These are phyloP conservation scores for Botrytis paeoniae DNA, from an alignment of 2,329 filamentous ascomycete genomes.

Conservation along the genomic window DNA sequence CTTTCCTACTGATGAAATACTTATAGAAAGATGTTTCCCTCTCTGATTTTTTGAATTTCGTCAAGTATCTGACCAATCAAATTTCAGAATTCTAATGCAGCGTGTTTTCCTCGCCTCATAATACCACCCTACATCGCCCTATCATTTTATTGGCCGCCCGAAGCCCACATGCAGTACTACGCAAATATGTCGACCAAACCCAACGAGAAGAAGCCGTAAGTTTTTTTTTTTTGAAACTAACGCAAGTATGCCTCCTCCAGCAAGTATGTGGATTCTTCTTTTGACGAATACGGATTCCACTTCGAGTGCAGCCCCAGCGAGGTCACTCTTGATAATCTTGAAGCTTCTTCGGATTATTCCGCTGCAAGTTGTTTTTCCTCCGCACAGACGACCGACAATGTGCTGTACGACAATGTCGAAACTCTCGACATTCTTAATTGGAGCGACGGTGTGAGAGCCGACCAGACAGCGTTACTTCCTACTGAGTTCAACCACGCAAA, in stretches of 20 bases:
- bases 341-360: background rate
- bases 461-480: background rate
- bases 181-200: background rate
- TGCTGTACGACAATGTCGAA: background rate
- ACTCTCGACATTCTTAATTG: background rate
- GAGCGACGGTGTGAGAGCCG: background rate
- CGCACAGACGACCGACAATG: rapidly evolving
- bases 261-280: too few species aligned
- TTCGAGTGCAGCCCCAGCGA: background rate
- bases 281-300: too few species aligned
- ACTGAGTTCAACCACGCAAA: background rate
- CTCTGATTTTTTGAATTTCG: background rate
- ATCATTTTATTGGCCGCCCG: background rate
- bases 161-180: background rate
- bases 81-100: background rate
- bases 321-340: background rate
- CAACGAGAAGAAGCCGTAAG: background rate
- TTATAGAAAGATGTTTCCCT: background rate
- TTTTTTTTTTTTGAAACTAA: background rate
- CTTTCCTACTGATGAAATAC: background rate
- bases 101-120: background rate
- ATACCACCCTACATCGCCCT: background rate
- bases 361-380: too few species aligned
- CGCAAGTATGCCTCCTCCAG: background rate
- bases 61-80: background rate